Percentiles rank a stretch among this genome's conserved stretches.
phyloP scores from a whole-genome alignment of 495 filamentous ascomycete species.

The Penicillium silybi region DNA sequence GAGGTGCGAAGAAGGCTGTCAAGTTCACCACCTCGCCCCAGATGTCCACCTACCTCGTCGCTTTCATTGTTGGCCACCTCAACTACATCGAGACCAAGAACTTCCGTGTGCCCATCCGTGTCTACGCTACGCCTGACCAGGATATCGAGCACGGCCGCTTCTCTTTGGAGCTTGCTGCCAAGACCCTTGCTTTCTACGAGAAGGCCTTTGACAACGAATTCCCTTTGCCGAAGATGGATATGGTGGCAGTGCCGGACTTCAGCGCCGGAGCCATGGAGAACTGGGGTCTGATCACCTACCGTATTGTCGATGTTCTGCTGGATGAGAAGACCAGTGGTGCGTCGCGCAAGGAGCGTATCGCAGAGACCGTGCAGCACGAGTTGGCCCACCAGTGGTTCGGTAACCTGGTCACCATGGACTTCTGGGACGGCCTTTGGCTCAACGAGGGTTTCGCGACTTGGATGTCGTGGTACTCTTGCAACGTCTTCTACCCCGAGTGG shows the following conservation, averaged over 20 bases:
- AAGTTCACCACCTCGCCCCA: slow-evolving; percentile 63
- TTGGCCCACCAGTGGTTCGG: slow-evolving; percentile 99
- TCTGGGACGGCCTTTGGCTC: slow-evolving; percentile 98
- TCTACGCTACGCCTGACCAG: slow-evolving; percentile 60
- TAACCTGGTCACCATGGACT: slow-evolving; percentile 98
- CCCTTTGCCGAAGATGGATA: slow-evolving; percentile 87
- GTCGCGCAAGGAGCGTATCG: slow-evolving; percentile 88
- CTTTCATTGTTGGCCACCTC: slow-evolving; percentile 65
- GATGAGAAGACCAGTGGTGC: slow-evolving; percentile 90
- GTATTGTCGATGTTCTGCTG: slow-evolving; percentile 84
- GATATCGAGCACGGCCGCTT: slow-evolving; percentile 64
- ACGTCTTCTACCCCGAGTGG: slow-evolving; percentile 91
- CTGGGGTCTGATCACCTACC: slow-evolving; percentile 95
- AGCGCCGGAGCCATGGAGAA: slow-evolving; percentile 97
- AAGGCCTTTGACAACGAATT: slow-evolving; percentile 53
- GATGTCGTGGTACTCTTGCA: slow-evolving; percentile 62
- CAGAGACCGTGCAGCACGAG: slow-evolving; percentile 94
- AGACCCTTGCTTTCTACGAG: slow-evolving; percentile 51
- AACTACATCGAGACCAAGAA: slow-evolving; percentile 61
- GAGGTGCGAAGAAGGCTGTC: slow-evolving; percentile 57
- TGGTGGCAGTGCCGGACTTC: slow-evolving; percentile 96
- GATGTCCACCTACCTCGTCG: slow-evolving; percentile 68
- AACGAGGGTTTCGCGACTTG: slow-evolving; percentile 98
- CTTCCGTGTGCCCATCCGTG: slow-evolving; percentile 62
- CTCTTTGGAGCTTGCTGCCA: slow-evolving; percentile 60